Evolutionary conservation across 345 rosid genomes (phyloP), one percentile per base, ranked within the genome.

Genomic region (Dipteronia sinensis): DNA sequence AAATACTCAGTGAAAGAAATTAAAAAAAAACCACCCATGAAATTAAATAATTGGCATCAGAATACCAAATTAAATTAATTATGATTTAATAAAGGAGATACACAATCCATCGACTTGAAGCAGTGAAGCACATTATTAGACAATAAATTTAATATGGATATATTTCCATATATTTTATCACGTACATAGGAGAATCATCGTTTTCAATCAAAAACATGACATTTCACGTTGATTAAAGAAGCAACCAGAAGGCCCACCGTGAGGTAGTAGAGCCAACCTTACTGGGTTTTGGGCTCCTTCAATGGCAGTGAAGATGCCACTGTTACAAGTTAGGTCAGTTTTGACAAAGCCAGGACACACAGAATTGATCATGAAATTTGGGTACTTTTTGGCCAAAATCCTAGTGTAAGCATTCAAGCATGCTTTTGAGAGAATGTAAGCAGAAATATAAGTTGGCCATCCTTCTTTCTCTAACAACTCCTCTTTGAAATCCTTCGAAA

Each of bases 271-370:
- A 34, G 87, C 90, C n/a, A 90, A 79, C 70, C 73, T 84, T 20
- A 83, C 81, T 6, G 85, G 83, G 68, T 72, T 75, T 38, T 72
- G 78, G 17, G 88, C 89, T 12, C 91, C 91, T 82, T 90, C 83
- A 67, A 82, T 84, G 2, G 64, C 82, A 2, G 78, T 61, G 47
- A 77, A 71, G 3, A 47, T 49, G 40, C 89, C 93, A 9, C 81
- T 81, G 31, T 81, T 78, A 46, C 44, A 58, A 68, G 47, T 90
- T 7, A 83, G 51, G 22, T 90, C 88, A 0, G 89, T 88, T 22
- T 84, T 88, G 12, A 87, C 89, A 63, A 22, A 85, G 47, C 90
- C 91, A 34, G 91, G 91, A 71, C 90, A 90, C 10, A 86, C 86
- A 47, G 84, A 25, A 42, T 86, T 90, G 82, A 88, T 72, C 75